These are phyloP conservation scores for Gossypium stocksii DNA, from an alignment of 345 rosid species.

Conservation along the genomic window DNA sequence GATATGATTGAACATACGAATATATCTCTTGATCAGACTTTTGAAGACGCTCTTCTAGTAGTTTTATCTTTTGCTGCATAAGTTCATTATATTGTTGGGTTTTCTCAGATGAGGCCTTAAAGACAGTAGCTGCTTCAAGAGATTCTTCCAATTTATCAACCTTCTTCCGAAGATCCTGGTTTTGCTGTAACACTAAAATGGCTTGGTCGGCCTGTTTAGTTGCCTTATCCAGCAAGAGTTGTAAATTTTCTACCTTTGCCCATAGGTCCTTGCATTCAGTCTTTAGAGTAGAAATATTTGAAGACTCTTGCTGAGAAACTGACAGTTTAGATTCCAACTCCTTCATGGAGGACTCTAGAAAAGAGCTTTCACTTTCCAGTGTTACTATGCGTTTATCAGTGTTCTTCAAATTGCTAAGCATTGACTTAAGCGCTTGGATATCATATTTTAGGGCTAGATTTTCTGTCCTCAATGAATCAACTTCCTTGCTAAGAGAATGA, in stretches of 20 bases:
- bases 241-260: constrained; percentile 69
- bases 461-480: constrained; percentile 59
- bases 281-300: constrained; percentile 62
- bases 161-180: constrained; percentile 70
- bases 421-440: constrained; percentile 51
- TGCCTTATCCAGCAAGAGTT: constrained; percentile 60
- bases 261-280: constrained; percentile 68
- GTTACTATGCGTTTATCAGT: constrained; percentile 58
- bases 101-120: constrained; percentile 72
- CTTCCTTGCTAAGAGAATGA: constrained; percentile 56
- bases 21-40: constrained; percentile 84
- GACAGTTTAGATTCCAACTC: constrained; percentile 67
- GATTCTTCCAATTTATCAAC: constrained; percentile 84
- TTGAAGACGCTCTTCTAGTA: constrained; percentile 77
- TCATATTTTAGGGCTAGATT: constrained; percentile 60
- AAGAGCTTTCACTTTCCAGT: constrained; percentile 59
- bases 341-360: constrained; percentile 59
- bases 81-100: constrained; percentile 74
- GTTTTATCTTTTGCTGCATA: constrained; percentile 77
- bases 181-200: constrained; percentile 67
- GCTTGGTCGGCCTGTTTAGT: constrained; percentile 86
- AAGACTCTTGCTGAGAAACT: constrained; percentile 67
- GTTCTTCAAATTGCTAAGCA: constrained; percentile 47
- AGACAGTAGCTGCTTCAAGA: constrained; percentile 64
- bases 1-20: constrained; percentile 69